Base-by-base conservation (phyloP, 78 protist species). In the Dictyostelium brefeldianum region DNA sequence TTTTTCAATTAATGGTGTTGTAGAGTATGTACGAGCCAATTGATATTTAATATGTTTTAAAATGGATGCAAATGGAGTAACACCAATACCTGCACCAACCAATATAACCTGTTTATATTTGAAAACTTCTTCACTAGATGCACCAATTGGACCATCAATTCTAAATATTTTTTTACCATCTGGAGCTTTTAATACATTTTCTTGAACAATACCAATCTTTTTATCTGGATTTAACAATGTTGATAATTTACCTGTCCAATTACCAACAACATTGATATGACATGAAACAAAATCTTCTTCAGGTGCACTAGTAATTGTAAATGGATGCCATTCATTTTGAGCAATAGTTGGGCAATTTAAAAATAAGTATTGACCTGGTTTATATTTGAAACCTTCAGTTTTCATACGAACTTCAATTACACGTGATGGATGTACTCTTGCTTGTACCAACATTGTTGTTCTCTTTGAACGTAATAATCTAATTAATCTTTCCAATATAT, bases 101-200 rank as follows among this genome's bases (percentile, higher is more conserved):
- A 92, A 41, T 31, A 98, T 89, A 22, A 92, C 95, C 0, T 65
- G 70, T 70, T 91, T 73, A 71, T 57, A 95, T 56, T 97, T 81
- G 96, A 87, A 97, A 31, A 90, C 95, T 83, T 97, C 96, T 22
- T 90, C 97, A 5, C 97, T 43, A 22, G 98, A 97, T 0, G 98
- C 83, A 43, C 99, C 99, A 78, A 95, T 97, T 46, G 98, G 98
- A 15, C 99, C 99, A n/a, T 98, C 99, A 27, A 98, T 84, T 64
- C 91, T 48, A n/a, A 97, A 27, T 27, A 59, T 81, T 41, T 89
- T 74, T 18, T 83, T 81, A n/a, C 96, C 98, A 79, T 94, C 83
- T 27, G 96, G 96, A 14, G 96, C 77, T 27, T 79, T 75, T 53
- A 93, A 83, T 15, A 93, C 80, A 43, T 93, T 93, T 48, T 93